Evolutionary conservation across 2,329 filamentous ascomycete genomes (phyloP), one percentile per base, ranked within the genome.

Genomic region (Thyridium curvatum): DNA sequence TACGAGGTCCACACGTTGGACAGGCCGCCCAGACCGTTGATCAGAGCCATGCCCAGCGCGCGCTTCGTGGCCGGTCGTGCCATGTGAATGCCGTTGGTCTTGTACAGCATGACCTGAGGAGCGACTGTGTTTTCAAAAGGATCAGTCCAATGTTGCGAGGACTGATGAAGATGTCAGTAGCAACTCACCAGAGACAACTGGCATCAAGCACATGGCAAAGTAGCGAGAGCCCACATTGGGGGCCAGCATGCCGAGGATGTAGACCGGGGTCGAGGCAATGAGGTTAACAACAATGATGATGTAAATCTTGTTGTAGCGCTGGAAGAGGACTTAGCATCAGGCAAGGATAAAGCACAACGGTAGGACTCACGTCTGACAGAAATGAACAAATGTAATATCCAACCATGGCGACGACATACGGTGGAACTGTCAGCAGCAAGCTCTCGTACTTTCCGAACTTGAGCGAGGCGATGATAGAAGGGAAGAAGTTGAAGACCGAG

Each of bases 161-260:
- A n/a, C n/a, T n/a, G n/a, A n/a, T n/a, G n/a, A n/a, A n/a, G n/a
- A n/a, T n/a, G n/a, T n/a, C n/a, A n/a, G n/a, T n/a, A n/a, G n/a
- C n/a, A n/a, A n/a, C n/a, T n/a, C n/a, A n/a, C n/a, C n/a, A n/a
- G n/a, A n/a, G n/a, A n/a, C n/a, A n/a, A n/a, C n/a, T n/a, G n/a
- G n/a, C n/a, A n/a, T n/a, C n/a, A n/a, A n/a, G n/a, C n/a, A n/a
- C 59, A 66, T 65, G 35, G 61, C 50, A 41, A 67, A 65, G 41
- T 66, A 67, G 1, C 64, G 61, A 0, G 61, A 61, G 2, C 58
- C 60, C 4, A 59, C 45, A 38, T 63, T 64, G 8, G 54, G 39
- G 3, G 60, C 65, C 0, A 56, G 40, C 46, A 65, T 54, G 1
- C 55, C 50, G 18, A 66, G 62, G 34, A 65, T 57, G 39, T 64